Base-by-base conservation (phyloP, 1,284 basidiomycete species). In the Mycena citricolor region DNA sequence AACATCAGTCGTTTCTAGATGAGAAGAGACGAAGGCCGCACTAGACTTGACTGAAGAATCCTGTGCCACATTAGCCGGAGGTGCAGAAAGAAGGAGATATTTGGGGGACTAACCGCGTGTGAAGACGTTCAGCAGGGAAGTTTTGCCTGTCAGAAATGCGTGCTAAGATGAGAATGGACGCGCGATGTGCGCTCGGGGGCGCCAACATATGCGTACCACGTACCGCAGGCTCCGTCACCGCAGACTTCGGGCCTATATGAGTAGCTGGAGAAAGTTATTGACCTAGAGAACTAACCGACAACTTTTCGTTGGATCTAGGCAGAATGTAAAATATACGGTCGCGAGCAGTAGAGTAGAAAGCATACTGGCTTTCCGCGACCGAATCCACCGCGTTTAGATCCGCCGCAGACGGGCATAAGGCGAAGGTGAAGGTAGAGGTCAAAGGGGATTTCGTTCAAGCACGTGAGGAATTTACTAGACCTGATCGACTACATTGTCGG, bases 221-320 rank as follows among this genome's bases (percentile, higher is more conserved):
- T 61, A 83, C 93, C 93, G 58, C 88, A 93, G 37, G 92, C 94
- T 55, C 94, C 94, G 66, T 97, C 94, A 28, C 94, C 94, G 49
- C 92, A 84, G 6, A 97, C 74, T 47, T 68, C 62, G 38, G 16
- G 26, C 29, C n/a, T 35, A 7, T 5, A 30, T 14, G 12, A 10
- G 26, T 38, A 17, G 21, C 39, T n/a, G n/a, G 8, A 5, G 17
- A 33, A 17, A 32, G 34, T 37, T 3, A 17, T 5, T 4, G n/a
- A 2, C 1, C 2, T 32, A n/a, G n/a, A n/a, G n/a, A n/a, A n/a
- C 47, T 32, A 11, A 52, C 51, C 51, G 37, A 54, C 52, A 32
- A 54, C 52, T 43, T 54, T 54, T 32, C 52, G 52, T 38, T 54
- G 52, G 8, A 54, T 30, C 49, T 52, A 37, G 5, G 17, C 21